Base-by-base conservation (phyloP, 257 asterid genomes). In the Rauvolfia tetraphylla region DNA sequence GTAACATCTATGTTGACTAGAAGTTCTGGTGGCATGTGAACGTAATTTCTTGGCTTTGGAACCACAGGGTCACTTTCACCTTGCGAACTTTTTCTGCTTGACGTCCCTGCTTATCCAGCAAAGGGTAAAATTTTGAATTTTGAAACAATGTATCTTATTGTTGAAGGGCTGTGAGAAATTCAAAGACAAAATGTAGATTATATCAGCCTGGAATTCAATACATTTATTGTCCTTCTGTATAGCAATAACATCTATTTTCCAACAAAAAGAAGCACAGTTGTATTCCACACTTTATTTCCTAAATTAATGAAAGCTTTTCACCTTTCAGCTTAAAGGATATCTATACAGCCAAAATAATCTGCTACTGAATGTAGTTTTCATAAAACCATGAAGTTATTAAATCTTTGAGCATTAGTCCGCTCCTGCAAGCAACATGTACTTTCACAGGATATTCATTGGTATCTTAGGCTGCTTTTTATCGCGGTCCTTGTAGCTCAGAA, bases 1-100 rank as follows among this genome's bases (percentile, higher is more conserved):
- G 85, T 76, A 74, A 95, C 83, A 77, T 89, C 92, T 18, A 87
- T 79, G 76, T 87, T 85, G 65, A 88, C 87, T 36, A 95, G 79
- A 81, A 95, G 97, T 84, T 95, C 99, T 0, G 99, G 97, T 33
- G 99, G 99, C 75, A 95, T 87, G 82, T 75, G 88, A 80, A 84
- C 98, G 69, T 85, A 83, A 75, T 83, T 89, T 59, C 79, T 89
- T 42, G 92, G 95, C 88, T 88, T 89, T 73, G 27, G 69, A 75
- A 36, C 82, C 3, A 57, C 74, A 39, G 23, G 56, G 73, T 74
- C 80, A 58, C 70, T 57, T 61, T 76, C 86, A 71, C 78, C 83
- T 65, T 82, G 74, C 20, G 85, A 29, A 71, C 81, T 79, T 65
- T 61, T 80, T 73, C 81, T 82, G 44, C 42, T 63, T 6, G 84